Percentiles rank a stretch among this genome's conserved stretches.
Conservation (phyloP, 352 stramenopile genomes). For the Globisporangium okanoganense region DNA sequence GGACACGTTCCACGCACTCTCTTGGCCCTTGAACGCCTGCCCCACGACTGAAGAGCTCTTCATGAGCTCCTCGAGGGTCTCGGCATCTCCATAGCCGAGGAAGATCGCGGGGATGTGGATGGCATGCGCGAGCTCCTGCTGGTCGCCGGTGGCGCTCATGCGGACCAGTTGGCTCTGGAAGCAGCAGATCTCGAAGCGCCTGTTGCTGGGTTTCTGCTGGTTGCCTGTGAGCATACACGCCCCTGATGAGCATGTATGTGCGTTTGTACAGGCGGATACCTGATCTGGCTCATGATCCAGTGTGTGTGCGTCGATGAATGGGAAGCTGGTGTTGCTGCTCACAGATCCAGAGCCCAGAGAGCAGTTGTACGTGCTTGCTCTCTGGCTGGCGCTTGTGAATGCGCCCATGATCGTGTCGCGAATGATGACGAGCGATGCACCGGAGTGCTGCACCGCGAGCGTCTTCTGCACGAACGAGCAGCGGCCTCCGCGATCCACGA, state of each 20-base stretch:
- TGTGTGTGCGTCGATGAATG: slow-evolving; percentile 9
- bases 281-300: slow-evolving; percentile 1
- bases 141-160: slow-evolving; percentile 22
- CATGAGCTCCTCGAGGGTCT: slow-evolving; percentile 24
- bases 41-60: slow-evolving; percentile 14
- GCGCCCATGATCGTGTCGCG: slow-evolving; percentile 45
- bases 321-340: slow-evolving; percentile 37
- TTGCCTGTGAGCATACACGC: slow-evolving; percentile 36
- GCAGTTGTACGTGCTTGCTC: slow-evolving; percentile 37
- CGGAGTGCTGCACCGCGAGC: slow-evolving; percentile 26
- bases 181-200: slow-evolving; percentile 46
- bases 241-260: slow-evolving; percentile 23
- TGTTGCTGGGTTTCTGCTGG: neutral
- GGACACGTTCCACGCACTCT: slow-evolving; percentile 59
- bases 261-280: slow-evolving; percentile 19
- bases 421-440: slow-evolving; percentile 40
- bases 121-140: neutral
- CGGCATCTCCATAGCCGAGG: slow-evolving; percentile 32
- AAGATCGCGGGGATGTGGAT: slow-evolving; percentile 38
- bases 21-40: slow-evolving; percentile 33
- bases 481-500: slow-evolving; percentile 39
- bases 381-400: slow-evolving; percentile 20
- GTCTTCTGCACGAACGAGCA: slow-evolving; percentile 56
- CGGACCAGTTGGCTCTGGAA: slow-evolving; percentile 41
- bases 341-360: slow-evolving; percentile 31